phyloP scores from a whole-genome alignment of 345 rosid genomes.

The Euphorbia lathyris region DNA sequence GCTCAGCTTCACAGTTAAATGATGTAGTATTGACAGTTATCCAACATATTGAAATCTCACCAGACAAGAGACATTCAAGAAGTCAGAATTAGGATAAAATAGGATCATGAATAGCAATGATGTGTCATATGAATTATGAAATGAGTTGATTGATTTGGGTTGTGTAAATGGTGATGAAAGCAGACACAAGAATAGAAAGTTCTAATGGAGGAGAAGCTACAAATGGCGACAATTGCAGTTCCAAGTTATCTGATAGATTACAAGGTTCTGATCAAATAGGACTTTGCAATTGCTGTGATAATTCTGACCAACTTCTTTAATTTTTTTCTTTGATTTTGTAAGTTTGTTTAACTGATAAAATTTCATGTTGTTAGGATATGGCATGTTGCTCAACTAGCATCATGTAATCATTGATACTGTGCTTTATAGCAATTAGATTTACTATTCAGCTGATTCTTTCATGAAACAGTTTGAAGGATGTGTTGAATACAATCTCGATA shows the following conservation, averaged over 20 bases:
- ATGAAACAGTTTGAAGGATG: too few species aligned
- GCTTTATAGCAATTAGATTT: too few species aligned
- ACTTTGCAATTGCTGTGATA: conserved; percentile 21
- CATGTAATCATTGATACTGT: too few species aligned
- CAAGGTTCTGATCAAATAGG: conserved; percentile 22
- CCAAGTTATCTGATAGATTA: conserved; percentile 16
- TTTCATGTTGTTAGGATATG: too few species aligned
- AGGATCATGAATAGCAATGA: conserved; percentile 10
- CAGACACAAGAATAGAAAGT: conserved; percentile 6
- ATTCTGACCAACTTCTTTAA: conserved; percentile 8
- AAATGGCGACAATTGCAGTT: conserved; percentile 15
- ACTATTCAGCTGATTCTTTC: too few species aligned
- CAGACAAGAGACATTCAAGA: conserved; percentile 23
- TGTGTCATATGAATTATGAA: conserved; percentile 23
- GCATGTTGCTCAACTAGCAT: too few species aligned
- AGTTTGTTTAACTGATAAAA: too few species aligned
- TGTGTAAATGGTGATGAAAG: neutral
- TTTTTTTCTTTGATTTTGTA: too few species aligned
- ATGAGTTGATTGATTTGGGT: conserved; percentile 18
- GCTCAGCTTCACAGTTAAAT: conserved; percentile 30
- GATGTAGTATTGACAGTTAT: conserved; percentile 49
- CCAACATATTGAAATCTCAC: conserved; percentile 45
- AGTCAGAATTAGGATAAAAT: conserved; percentile 17
- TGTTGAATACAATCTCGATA: too few species aligned
- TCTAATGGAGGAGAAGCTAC: conserved; percentile 11